Conservation (phyloP, 768 basidiomycete genomes). For the Austroboletus eburneus region DNA sequence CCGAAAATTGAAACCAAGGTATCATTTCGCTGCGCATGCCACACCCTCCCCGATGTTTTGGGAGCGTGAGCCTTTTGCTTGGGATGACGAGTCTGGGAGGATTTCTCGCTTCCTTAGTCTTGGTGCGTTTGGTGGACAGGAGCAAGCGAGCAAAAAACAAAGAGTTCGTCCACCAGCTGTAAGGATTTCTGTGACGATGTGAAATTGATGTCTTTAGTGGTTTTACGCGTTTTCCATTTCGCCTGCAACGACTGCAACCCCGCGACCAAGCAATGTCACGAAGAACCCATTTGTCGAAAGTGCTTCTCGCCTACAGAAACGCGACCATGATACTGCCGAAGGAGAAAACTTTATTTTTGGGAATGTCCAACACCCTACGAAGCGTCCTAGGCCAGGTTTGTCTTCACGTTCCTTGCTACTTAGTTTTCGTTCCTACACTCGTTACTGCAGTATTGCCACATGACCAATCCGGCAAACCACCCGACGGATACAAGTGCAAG, state of each 20-base stretch:
- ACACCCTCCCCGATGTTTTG: constrained; percentile 76
- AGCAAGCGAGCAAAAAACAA: constrained; percentile 66
- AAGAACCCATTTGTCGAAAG: constrained; percentile 63
- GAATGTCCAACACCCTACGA: constrained; percentile 50
- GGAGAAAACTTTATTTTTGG: constrained; percentile 72
- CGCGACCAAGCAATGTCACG: constrained; percentile 59
- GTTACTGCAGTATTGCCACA: constrained; percentile 15
- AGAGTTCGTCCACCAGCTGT: constrained; percentile 51
- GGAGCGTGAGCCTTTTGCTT: constrained; percentile 91
- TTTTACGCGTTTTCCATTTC: constrained; percentile 94
- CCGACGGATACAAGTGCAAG: constrained; percentile 71
- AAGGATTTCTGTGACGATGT: constrained; percentile 3
- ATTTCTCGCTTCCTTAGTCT: constrained; percentile 76
- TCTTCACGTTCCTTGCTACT: neutral
- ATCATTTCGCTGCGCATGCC: constrained; percentile 74
- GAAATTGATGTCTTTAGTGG: constrained; percentile 57
- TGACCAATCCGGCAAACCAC: constrained; percentile 53
- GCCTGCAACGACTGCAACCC: constrained; percentile 41
- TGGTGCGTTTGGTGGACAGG: constrained; percentile 77
- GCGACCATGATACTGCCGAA: constrained; percentile 42
- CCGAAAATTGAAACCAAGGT: constrained; percentile 70
- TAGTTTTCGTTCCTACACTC: neutral
- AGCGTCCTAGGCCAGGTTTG: constrained; percentile 56
- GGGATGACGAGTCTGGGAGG: constrained; percentile 68
- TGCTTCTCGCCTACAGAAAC: constrained; percentile 43